phyloP scores from a whole-genome alignment of 768 basidiomycete species.

The Pulveroboletus sp. region DNA sequence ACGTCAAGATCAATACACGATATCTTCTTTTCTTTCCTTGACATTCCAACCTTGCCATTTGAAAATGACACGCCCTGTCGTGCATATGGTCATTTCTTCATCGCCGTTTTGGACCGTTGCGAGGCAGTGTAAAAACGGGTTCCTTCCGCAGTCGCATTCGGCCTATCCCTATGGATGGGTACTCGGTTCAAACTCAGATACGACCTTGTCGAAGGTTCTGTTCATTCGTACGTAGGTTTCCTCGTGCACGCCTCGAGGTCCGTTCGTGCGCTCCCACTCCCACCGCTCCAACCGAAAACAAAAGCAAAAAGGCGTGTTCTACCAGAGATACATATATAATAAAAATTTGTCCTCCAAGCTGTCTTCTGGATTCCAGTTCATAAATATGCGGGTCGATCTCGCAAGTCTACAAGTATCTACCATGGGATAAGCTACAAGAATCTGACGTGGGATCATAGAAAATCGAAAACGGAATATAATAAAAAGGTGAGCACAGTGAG shows the following conservation, averaged over 20 bases:
- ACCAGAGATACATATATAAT: conserved; percentile 13
- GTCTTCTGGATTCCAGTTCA: conserved; percentile 23
- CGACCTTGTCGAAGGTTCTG: too few relatives aligned
- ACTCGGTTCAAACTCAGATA: too few relatives aligned
- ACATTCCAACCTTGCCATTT: too few relatives aligned
- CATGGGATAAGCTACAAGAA: conserved; percentile 31
- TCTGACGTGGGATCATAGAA: conserved; percentile 14
- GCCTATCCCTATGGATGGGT: too few relatives aligned
- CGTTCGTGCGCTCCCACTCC: background rate
- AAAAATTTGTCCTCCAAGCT: conserved; percentile 10
- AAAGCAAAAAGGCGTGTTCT: background rate
- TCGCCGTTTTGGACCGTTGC: too few relatives aligned
- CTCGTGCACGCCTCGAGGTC: conserved; percentile 19
- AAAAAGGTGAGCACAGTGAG: conserved; percentile 3
- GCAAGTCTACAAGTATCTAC: conserved; percentile 28
- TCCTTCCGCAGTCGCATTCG: too few relatives aligned
- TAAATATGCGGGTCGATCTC: conserved; percentile 26
- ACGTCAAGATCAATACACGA: too few relatives aligned
- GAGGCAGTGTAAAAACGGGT: too few relatives aligned
- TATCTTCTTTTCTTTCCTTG: too few relatives aligned
- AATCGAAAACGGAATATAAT: conserved; percentile 9
- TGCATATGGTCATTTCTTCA: too few relatives aligned
- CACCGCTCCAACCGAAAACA: too few relatives aligned
- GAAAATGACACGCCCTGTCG: too few relatives aligned
- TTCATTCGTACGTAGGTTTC: background rate